A percentile compares a stretch with the other conserved stretches of the same genome.
Conservation (phyloP, 805 yeast species). For the Pichia nanzhaoensis region DNA sequence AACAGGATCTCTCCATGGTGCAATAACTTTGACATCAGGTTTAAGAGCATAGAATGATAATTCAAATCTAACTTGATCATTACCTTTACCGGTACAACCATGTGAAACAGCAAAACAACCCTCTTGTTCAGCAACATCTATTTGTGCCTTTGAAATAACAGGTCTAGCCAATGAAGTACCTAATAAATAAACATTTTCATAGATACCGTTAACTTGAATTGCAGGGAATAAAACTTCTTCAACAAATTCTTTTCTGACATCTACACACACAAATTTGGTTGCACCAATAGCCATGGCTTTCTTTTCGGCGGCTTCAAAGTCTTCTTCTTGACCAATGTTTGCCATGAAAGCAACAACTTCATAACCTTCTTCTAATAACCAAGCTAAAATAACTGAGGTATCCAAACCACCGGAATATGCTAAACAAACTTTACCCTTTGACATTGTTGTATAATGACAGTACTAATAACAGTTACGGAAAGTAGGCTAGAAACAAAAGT, state of each 20-base stretch:
- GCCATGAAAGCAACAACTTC: conserved; percentile 98
- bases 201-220: conserved; percentile 93
- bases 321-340: conserved; percentile 98
- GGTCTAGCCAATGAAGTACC: conserved; percentile 99
- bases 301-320: conserved; percentile 92
- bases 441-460: conserved; percentile 50
- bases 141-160: conserved; percentile 97
- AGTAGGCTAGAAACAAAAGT: too few species aligned
- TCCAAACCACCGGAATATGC: conserved; percentile 99
- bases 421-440: conserved; percentile 97
- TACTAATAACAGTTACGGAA: too few species aligned
- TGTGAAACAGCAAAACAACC: conserved; percentile 98
- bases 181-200: conserved; percentile 92
- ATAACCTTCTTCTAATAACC: conserved; percentile 96
- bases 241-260: conserved; percentile 92
- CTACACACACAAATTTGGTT: conserved; percentile 87
- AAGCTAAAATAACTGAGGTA: conserved; percentile 94
- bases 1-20: conserved; percentile 98
- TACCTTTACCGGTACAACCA: conserved; percentile 99
- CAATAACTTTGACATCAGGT: conserved; percentile 94
- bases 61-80: conserved; percentile 98
- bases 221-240: conserved; percentile 93
- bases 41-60: conserved; percentile 94
- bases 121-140: conserved; percentile 91
- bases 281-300: conserved; percentile 98